These are phyloP conservation scores for Penicillium lagena DNA, from an alignment of 495 filamentous ascomycete genomes.

Conservation along the genomic window DNA sequence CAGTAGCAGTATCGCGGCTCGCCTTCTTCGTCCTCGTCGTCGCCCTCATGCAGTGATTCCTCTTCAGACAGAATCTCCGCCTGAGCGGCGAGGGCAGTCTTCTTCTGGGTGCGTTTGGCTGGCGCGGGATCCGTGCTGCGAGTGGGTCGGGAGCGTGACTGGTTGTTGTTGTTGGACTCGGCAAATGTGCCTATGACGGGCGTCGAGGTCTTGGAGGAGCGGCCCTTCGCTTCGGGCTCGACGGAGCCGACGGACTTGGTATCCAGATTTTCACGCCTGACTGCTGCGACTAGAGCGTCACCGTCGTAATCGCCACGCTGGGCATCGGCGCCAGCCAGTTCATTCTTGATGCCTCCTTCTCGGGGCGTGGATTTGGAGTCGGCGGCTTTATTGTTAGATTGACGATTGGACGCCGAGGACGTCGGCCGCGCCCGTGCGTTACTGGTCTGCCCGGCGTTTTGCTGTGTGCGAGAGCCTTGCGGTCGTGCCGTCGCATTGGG, in stretches of 20 bases:
- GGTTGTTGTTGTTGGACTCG: conserved; percentile 13
- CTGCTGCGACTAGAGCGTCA: conserved; percentile 10
- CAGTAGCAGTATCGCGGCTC: conserved; percentile 93
- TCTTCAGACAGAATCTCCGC: conserved; percentile 36
- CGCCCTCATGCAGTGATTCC: conserved; percentile 51
- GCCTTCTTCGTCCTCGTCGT: conserved; percentile 67
- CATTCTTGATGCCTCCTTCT: conserved; percentile 25
- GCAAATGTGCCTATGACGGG: conserved; percentile 37
- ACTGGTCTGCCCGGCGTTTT: conserved; percentile 55
- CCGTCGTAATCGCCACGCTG: conserved; percentile 17
- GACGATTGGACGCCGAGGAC: conserved; percentile 51
- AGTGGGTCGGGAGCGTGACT: conserved; percentile 31
- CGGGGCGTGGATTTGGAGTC: conserved; percentile 26
- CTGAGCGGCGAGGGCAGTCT: conserved; percentile 30
- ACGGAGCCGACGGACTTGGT: conserved; percentile 20
- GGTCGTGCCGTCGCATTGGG: conserved; percentile 38
- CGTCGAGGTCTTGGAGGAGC: conserved; percentile 55
- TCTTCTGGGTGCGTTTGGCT: conserved; percentile 64
- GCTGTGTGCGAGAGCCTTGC: conserved; percentile 60
- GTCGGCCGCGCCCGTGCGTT: conserved; percentile 51
- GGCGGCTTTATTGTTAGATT: conserved; percentile 15
- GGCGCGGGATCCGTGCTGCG: conserved; percentile 33
- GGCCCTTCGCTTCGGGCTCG: conserved; percentile 28
- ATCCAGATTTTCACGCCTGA: conserved; percentile 29
- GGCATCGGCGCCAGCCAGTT: conserved; percentile 18